Conservation (phyloP, 2,329 filamentous ascomycete genomes). For the Parastagonospora avenae region DNA sequence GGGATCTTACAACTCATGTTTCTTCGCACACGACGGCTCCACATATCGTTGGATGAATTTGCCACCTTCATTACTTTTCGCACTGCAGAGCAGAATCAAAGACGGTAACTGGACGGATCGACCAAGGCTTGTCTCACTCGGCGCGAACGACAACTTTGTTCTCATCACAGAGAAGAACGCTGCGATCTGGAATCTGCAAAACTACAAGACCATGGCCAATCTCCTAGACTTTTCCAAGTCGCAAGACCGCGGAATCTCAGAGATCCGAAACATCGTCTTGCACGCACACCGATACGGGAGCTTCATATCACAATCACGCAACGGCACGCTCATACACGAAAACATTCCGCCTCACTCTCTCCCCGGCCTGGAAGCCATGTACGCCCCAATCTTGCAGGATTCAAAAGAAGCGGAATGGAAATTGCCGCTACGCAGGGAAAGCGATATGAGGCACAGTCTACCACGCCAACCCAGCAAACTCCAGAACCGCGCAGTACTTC, state of each 20-base stretch:
- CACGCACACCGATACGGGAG: conserved; percentile 40
- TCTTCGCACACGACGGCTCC: conserved; percentile 34
- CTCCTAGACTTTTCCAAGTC: conserved; percentile 27
- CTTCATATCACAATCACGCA: conserved; percentile 30
- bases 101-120: conserved; percentile 36
- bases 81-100: conserved; percentile 34
- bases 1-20: conserved; percentile 41
- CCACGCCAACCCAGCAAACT: conserved; percentile 17
- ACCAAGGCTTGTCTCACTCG: conserved; percentile 40
- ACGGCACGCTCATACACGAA: conserved; percentile 29
- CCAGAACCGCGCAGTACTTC: conserved; percentile 28
- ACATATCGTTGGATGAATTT: conserved; percentile 42
- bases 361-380: conserved; percentile 23
- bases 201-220: conserved; percentile 25
- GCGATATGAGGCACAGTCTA: conserved; percentile 5
- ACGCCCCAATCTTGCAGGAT: conserved; percentile 24
- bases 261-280: conserved; percentile 26
- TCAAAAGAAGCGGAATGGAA: conserved; percentile 10
- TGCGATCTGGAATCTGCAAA: conserved; percentile 34
- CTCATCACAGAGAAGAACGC: conserved; percentile 36
- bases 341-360: conserved; percentile 35
- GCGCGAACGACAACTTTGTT: conserved; percentile 34
- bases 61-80: conserved; percentile 25
- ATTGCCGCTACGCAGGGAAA: conserved; percentile 5
- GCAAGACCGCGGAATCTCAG: conserved; percentile 20